Evolutionary conservation across 257 asterid genomes (phyloP).

Genomic region (Parsonsia alboflavescens): DNA sequence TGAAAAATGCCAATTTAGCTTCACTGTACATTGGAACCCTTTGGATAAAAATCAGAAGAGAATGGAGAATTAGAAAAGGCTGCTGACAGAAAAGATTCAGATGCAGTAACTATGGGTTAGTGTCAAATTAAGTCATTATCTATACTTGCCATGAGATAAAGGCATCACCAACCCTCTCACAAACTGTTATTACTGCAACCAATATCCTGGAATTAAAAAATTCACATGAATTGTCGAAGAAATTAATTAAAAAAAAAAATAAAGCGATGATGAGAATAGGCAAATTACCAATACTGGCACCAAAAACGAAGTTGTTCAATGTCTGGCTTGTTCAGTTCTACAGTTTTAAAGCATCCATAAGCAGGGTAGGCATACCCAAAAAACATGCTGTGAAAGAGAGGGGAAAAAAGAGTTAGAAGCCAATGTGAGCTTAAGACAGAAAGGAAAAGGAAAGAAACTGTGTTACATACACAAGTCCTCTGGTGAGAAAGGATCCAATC

Average conservation of each 20-base stretch:
- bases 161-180: slow-evolving; percentile 83
- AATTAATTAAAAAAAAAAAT: slow-evolving; percentile 12
- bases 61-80: neutral
- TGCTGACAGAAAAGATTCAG: slow-evolving; percentile 5
- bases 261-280: slow-evolving; percentile 4
- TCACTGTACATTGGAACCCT: slow-evolving; percentile 98
- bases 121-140: neutral
- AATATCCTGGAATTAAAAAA: slow-evolving; percentile 62
- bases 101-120: neutral
- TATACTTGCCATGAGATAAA: slow-evolving; percentile 76
- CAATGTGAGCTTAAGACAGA: slow-evolving; percentile 8
- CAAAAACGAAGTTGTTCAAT: slow-evolving; percentile 85
- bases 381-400: slow-evolving; percentile 50
- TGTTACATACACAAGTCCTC: slow-evolving; percentile 69
- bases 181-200: slow-evolving; percentile 77
- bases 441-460: slow-evolving; percentile 1
- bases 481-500: slow-evolving; percentile 82
- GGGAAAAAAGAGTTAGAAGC: slow-evolving; percentile 12
- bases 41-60: slow-evolving; percentile 13
- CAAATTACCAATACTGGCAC: slow-evolving; percentile 87
- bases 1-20: slow-evolving; percentile 93
- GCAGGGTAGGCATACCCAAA: slow-evolving; percentile 97
- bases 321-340: slow-evolving; percentile 87
- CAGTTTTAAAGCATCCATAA: slow-evolving; percentile 77
- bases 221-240: slow-evolving; percentile 3